These are phyloP conservation scores for Adenanthera pavonina DNA, from an alignment of 306 rosid genomes.

Conservation along the genomic window DNA sequence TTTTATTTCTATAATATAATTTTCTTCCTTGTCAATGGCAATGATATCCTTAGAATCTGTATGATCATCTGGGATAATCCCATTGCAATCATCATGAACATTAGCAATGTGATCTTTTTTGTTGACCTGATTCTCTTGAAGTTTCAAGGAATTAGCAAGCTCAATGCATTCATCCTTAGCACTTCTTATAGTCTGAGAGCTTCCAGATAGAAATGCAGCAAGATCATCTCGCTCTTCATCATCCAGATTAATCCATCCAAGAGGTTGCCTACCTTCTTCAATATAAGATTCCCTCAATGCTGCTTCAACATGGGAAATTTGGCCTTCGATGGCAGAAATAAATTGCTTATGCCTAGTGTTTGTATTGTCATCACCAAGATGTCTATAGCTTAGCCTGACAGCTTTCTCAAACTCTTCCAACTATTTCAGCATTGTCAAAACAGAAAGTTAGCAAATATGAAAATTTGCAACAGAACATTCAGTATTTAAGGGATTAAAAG, in stretches of 20 bases:
- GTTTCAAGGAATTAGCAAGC: constrained; percentile 37
- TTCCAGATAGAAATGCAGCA: constrained; percentile 91
- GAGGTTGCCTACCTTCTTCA: constrained; percentile 79
- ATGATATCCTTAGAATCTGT: constrained; percentile 52
- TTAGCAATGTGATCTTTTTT: constrained; percentile 48
- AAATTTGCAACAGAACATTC: background rate
- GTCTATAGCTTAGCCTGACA: constrained; percentile 76
- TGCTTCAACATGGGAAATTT: constrained; percentile 76
- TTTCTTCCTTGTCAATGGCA: constrained; percentile 42
- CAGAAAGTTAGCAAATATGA: constrained; percentile 31
- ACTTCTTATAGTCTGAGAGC: constrained; percentile 45
- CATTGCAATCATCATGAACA: constrained; percentile 44
- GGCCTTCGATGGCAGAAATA: constrained; percentile 81
- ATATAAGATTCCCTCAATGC: constrained; percentile 62
- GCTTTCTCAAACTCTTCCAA: constrained; percentile 95
- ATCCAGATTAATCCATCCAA: constrained; percentile 83
- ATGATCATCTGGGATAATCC: constrained; percentile 47
- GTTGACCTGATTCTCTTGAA: constrained; percentile 42
- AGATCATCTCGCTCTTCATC: constrained; percentile 88
- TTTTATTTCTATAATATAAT: constrained; percentile 54
- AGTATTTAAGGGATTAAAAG: constrained; percentile 22
- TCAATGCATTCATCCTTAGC: constrained; percentile 51
- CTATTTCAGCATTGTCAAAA: constrained; percentile 51
- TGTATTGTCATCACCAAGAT: constrained; percentile 60
- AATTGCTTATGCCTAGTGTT: constrained; percentile 81